Evolutionary conservation across 768 basidiomycete species (phyloP).

Genomic region (Clathrus columnatus): DNA sequence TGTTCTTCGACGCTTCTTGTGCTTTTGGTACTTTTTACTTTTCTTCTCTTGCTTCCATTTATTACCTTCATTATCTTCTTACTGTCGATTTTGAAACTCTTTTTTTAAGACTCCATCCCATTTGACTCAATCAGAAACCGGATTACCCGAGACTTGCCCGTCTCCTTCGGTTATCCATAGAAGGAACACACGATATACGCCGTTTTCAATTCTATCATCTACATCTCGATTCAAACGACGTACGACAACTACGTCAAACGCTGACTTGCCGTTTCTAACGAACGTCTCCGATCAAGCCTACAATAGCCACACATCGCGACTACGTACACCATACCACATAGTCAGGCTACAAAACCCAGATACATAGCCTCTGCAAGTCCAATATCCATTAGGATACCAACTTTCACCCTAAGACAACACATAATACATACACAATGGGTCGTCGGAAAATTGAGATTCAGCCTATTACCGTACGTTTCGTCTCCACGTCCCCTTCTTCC

Average conservation of each 20-base stretch:
- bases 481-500: conserved; percentile 13
- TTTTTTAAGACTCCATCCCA: not conserved
- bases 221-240: no score
- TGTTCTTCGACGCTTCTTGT: not conserved
- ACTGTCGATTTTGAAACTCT: not conserved
- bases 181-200: no score
- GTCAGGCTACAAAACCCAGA: not conserved
- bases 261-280: no score
- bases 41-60: not conserved
- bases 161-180: no score
- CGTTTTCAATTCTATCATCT: no score
- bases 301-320: not conserved
- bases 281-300: not conserved
- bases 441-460: conserved; percentile 77
- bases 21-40: not conserved
- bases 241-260: no score
- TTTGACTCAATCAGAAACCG: not conserved
- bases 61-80: not conserved
- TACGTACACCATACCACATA: not conserved
- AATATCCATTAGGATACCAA: not conserved
- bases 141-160: no score
- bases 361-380: not conserved
- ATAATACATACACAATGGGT: conserved; percentile 29
- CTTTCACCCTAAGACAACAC: not conserved
- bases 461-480: conserved; percentile 63